Evolutionary conservation across 768 basidiomycete genomes (phyloP).

Genomic region (Lactarius pseudohatsudake): DNA sequence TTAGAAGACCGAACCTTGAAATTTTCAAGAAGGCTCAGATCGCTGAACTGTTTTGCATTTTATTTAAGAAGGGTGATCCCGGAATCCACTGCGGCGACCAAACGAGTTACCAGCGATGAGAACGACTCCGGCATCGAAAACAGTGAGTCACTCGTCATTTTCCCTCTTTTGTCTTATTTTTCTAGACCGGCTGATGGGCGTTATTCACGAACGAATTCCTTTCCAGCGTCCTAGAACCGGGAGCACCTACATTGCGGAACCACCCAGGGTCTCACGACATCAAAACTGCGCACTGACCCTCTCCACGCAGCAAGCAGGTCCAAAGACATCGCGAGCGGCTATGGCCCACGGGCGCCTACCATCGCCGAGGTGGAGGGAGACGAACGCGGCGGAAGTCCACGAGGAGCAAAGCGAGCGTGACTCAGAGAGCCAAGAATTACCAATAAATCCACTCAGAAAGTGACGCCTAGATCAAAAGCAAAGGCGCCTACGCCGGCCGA

Average conservation of each 20-base stretch:
- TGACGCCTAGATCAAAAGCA: background rate
- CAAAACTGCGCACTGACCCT: conserved; percentile 5
- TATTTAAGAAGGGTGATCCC: no score
- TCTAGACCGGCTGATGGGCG: background rate
- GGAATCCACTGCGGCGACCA: no score
- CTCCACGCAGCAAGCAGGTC: background rate
- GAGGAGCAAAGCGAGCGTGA: background rate
- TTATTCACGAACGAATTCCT: background rate
- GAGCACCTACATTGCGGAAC: conserved; percentile 36
- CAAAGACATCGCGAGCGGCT: background rate
- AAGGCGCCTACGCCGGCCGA: background rate
- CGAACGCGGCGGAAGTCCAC: background rate
- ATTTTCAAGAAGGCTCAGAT: conserved; percentile 46
- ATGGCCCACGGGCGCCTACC: background rate
- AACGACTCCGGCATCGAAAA: conserved; percentile 56
- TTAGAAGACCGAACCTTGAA: conserved; percentile 55
- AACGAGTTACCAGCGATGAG: conserved; percentile 38
- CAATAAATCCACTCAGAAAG: background rate
- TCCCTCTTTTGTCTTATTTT: background rate
- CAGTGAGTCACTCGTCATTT: conserved; percentile 37
- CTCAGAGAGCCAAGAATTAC: background rate
- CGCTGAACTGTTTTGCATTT: no score
- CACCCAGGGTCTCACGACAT: conserved; percentile 48
- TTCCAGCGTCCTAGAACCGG: background rate
- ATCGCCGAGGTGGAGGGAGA: background rate